A percentile compares a stretch with the other conserved stretches of the same genome.
These are phyloP conservation scores for Brettanomyces naardenensis DNA, from an alignment of 805 yeast species.

Conservation along the genomic window DNA sequence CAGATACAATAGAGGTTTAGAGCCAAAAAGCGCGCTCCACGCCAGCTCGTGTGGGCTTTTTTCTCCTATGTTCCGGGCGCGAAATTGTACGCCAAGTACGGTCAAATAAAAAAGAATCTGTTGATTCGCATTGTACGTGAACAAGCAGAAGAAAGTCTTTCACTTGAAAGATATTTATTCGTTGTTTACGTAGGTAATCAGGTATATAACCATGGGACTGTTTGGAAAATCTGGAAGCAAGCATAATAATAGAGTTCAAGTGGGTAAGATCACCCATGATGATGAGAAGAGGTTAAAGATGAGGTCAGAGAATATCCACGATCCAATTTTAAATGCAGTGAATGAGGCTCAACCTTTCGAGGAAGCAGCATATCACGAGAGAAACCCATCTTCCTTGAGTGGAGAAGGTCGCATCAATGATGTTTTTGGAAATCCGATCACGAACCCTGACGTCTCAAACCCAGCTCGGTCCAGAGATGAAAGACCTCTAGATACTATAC, in stretches of 20 bases:
- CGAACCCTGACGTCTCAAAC: conserved; percentile 78
- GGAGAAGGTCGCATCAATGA: conserved; percentile 47
- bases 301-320: conserved; percentile 67
- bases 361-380: conserved; percentile 34
- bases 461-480: conserved; percentile 93
- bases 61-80: too few species aligned
- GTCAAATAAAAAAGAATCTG: too few species aligned
- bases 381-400: conserved; percentile 20
- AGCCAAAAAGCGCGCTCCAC: too few species aligned
- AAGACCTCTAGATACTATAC: conserved; percentile 92
- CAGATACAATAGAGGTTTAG: too few species aligned
- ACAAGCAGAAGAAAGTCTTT: too few species aligned
- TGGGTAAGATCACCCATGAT: conserved; percentile 35
- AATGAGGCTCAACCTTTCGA: conserved; percentile 96
- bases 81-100: too few species aligned
- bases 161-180: too few species aligned
- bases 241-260: conserved; percentile 6
- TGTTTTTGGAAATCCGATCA: conserved; percentile 77
- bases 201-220: too few species aligned
- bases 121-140: too few species aligned
- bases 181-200: too few species aligned
- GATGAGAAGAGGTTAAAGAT: conserved; percentile 51
- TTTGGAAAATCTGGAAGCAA: conserved; percentile 31
- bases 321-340: conserved; percentile 89
- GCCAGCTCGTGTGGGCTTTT: too few species aligned